Evolutionary conservation across 2,329 filamentous ascomycete species (phyloP).

Genomic region (Colletotrichum spaethianum): DNA sequence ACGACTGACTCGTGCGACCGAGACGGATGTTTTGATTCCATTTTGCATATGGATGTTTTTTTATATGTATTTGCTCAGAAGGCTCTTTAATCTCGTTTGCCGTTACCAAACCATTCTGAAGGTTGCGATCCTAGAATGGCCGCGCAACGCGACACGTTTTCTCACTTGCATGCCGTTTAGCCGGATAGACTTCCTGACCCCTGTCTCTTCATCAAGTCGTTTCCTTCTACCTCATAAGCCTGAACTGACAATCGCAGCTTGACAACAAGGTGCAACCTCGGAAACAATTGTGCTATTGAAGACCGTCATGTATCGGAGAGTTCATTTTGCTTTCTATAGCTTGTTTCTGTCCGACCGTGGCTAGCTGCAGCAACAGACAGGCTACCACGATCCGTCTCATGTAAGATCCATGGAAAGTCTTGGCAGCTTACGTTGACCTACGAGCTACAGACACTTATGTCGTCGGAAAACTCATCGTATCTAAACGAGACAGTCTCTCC

Average conservation of each 20-base stretch:
- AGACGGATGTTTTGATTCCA: background rate
- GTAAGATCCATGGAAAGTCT: background rate
- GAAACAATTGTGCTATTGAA: background rate
- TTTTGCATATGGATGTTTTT: background rate
- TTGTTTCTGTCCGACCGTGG: background rate
- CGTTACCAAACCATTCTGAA: background rate
- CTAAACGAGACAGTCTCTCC: background rate
- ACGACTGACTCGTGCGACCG: background rate
- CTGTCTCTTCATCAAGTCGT: background rate
- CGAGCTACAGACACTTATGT: background rate
- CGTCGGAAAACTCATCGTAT: background rate
- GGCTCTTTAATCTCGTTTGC: background rate
- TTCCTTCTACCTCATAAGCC: background rate
- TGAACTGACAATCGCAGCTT: background rate
- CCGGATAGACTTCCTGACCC: background rate
- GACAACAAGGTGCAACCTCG: background rate
- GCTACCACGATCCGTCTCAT: background rate
- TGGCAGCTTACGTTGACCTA: background rate
- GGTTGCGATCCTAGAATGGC: background rate
- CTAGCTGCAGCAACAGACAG: background rate
- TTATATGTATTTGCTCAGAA: background rate
- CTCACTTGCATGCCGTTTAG: constrained; percentile 1
- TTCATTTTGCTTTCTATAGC: background rate
- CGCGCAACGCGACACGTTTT: background rate
- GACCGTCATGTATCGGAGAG: background rate